Evolutionary conservation across 352 stramenopile genomes (phyloP).

Genomic region (Phytophthora brassicae): DNA sequence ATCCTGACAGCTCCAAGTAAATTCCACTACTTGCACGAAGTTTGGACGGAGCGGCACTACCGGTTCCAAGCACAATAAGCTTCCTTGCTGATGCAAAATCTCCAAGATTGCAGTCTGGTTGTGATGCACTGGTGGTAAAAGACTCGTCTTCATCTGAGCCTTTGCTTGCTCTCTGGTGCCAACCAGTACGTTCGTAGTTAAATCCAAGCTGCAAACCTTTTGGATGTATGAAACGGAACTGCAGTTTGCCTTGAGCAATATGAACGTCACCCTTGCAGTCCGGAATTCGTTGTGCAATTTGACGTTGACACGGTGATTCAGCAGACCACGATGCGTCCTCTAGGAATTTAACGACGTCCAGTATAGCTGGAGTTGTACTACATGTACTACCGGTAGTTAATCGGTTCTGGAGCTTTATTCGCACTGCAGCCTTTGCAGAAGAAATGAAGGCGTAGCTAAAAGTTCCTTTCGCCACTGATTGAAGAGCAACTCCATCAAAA

Average conservation of each 20-base stretch:
- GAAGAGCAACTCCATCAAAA: conserved; percentile 45
- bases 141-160: conserved; percentile 16
- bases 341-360: conserved; percentile 15
- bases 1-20: conserved; percentile 66
- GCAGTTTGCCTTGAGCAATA: conserved; percentile 58
- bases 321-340: conserved; percentile 14
- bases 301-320: conserved; percentile 24
- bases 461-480: conserved; percentile 31
- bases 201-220: conserved; percentile 16
- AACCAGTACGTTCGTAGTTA: conserved; percentile 49
- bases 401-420: not conserved
- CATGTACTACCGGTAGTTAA: not conserved
- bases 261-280: conserved; percentile 23
- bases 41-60: conserved; percentile 95
- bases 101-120: not conserved
- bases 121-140: not conserved
- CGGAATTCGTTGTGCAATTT: conserved; percentile 29
- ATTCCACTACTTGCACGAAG: conserved; percentile 96
- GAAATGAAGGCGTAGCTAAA: conserved; percentile 61
- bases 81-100: conserved; percentile 3
- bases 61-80: conserved; percentile 96
- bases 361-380: conserved; percentile 1
- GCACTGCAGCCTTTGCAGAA: conserved; percentile 35
- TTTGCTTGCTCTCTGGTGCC: conserved; percentile 25
- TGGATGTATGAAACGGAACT: conserved; percentile 34